These are phyloP conservation scores for Arthroderma sp. DNA, from an alignment of 2,329 filamentous ascomycete genomes.

Conservation along the genomic window DNA sequence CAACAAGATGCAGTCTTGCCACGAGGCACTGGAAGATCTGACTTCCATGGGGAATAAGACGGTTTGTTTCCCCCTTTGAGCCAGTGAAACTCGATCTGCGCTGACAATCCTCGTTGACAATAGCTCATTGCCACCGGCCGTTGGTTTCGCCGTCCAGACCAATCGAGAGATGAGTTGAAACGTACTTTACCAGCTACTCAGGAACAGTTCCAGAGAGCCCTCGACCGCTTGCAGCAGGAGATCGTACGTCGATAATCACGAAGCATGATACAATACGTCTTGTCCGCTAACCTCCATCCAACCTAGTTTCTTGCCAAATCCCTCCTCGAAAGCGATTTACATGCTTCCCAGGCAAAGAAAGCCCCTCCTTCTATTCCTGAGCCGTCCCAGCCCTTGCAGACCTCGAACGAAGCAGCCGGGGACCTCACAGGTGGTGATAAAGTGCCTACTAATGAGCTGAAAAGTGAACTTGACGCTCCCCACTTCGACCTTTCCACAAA, in stretches of 20 bases:
- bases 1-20: constrained; percentile 2
- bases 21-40: constrained; percentile 23
- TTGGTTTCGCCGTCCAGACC: constrained; percentile 27
- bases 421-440: background rate
- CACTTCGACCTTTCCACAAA: no score
- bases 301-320: constrained; percentile 31
- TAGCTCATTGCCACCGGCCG: constrained; percentile 31
- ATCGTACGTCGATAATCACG: constrained; percentile 22
- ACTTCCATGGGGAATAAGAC: constrained; percentile 26
- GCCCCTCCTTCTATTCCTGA: constrained; percentile 3
- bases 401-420: background rate
- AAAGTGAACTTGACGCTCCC: no score
- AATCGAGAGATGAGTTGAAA: constrained; percentile 24
- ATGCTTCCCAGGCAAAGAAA: constrained; percentile 22
- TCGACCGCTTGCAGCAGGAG: constrained; percentile 30
- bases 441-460: background rate
- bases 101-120: background rate
- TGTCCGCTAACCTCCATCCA: background rate
- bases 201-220: constrained; percentile 27
- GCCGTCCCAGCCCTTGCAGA: background rate
- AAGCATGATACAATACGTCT: background rate
- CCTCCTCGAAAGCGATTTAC: constrained; percentile 30
- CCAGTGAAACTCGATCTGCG: background rate
- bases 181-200: constrained; percentile 25
- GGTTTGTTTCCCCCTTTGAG: constrained; percentile 13